phyloP scores from a whole-genome alignment of 768 basidiomycete genomes.

The Kockovaella imperatae region DNA sequence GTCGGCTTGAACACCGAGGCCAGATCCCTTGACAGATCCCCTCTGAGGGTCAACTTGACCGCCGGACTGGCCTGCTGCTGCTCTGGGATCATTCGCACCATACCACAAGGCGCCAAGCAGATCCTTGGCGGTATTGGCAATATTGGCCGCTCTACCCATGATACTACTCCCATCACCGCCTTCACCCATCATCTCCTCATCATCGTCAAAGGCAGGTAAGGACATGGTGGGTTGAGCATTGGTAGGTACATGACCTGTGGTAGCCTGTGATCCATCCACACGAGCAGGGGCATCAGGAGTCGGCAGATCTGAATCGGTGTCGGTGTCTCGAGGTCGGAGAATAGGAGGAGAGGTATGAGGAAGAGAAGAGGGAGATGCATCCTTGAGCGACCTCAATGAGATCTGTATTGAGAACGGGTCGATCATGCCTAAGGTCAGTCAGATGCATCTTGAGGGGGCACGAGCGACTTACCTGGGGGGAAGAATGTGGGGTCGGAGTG shows the following conservation, averaged over 20 bases:
- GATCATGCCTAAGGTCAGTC: slow-evolving; percentile 1
- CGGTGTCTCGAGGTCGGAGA: background rate
- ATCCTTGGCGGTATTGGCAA: slow-evolving; percentile 71
- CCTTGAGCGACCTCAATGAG: slow-evolving; percentile 36
- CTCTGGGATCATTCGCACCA: slow-evolving; percentile 25
- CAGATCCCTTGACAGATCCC: too few species aligned
- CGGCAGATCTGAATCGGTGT: background rate
- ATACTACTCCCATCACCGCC: slow-evolving; percentile 47
- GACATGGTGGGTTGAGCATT: slow-evolving; percentile 24
- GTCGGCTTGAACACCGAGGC: too few species aligned
- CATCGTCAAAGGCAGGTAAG: slow-evolving; percentile 4
- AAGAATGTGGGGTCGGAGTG: slow-evolving; percentile 44
- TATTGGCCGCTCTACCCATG: slow-evolving; percentile 62
- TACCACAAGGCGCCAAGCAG: slow-evolving; percentile 61
- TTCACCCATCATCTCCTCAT: slow-evolving; percentile 16
- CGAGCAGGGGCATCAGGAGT: background rate
- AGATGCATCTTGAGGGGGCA: background rate
- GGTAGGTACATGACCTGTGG: slow-evolving; percentile 27
- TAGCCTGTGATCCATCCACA: slow-evolving; percentile 13
- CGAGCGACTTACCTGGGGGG: slow-evolving; percentile 37
- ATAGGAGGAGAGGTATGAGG: slow-evolving; percentile 25
- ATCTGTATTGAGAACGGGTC: slow-evolving; percentile 19
- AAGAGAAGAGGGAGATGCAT: slow-evolving; percentile 43
- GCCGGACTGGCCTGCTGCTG: too few species aligned
- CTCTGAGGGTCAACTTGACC: background rate